These are phyloP conservation scores for Beauveria brongniartii DNA, from an alignment of 2,329 filamentous ascomycete species.

Conservation along the genomic window DNA sequence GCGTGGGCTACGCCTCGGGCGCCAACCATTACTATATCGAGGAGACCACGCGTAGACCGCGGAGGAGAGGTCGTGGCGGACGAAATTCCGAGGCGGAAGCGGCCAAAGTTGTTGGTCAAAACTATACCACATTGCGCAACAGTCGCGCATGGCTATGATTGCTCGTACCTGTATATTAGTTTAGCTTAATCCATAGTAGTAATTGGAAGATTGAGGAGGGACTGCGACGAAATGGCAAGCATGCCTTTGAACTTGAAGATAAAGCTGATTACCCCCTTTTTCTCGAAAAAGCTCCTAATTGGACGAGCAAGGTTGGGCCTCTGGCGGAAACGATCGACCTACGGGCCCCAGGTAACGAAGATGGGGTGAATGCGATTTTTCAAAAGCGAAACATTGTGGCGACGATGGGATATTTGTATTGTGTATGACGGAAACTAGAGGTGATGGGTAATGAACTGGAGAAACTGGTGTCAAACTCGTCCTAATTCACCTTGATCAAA, in stretches of 20 bases:
- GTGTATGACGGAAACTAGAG: background rate
- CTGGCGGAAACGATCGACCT: slow-evolving; percentile 1
- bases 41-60: slow-evolving; percentile 19
- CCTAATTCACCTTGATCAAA: too few species aligned
- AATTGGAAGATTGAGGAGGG: slow-evolving; percentile 3
- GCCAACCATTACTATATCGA: slow-evolving; percentile 37
- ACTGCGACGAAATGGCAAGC: background rate
- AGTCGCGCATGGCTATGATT: too few species aligned
- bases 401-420: background rate
- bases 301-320: background rate
- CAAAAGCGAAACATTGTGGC: background rate
- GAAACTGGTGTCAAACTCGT: too few species aligned
- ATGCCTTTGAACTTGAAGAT: background rate
- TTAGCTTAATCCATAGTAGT: background rate
- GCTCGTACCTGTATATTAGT: too few species aligned
- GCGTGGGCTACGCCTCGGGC: slow-evolving; percentile 29
- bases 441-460: background rate
- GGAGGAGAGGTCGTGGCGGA: too few species aligned
- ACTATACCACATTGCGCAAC: too few species aligned
- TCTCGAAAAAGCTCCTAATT: background rate
- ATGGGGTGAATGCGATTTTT: background rate
- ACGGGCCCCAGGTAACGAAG: background rate
- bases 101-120: background rate
- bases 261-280: background rate
- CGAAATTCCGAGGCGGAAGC: too few species aligned